Percentiles rank a stretch among this genome's conserved stretches.
phyloP scores from a whole-genome alignment of 2,329 filamentous ascomycete species.

The Scedosporium apiospermum region DNA sequence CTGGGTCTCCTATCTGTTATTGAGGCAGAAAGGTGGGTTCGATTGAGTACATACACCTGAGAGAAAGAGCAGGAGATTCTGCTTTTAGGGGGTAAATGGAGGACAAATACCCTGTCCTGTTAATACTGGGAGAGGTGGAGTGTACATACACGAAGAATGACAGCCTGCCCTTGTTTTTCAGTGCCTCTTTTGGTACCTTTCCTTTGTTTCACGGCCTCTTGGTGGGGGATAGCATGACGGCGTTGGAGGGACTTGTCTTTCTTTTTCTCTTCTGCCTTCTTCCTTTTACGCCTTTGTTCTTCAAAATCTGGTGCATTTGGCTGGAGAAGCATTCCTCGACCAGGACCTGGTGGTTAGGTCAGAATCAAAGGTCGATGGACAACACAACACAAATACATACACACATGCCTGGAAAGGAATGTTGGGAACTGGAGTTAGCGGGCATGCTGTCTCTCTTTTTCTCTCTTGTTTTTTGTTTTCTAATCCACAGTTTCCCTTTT shows the following conservation, averaged over 20 bases:
- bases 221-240: not conserved
- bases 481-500: not conserved
- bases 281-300: not conserved
- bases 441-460: not conserved
- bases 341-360: not conserved
- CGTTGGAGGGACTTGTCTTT: not conserved
- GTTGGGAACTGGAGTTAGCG: not conserved
- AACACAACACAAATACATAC: not conserved
- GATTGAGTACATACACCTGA: not conserved
- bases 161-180: not conserved
- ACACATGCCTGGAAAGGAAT: no score
- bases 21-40: not conserved
- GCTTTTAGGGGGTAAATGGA: not conserved
- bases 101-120: not conserved
- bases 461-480: not conserved
- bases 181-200: not conserved
- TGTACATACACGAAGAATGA: not conserved
- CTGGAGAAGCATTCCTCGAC: not conserved
- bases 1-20: no score
- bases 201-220: not conserved
- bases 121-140: not conserved
- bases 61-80: not conserved
- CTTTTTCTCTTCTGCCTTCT: not conserved
- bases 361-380: not conserved
- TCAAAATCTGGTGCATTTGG: not conserved